Base-by-base conservation (phyloP, 805 yeast genomes). In the Ogataea pini region DNA sequence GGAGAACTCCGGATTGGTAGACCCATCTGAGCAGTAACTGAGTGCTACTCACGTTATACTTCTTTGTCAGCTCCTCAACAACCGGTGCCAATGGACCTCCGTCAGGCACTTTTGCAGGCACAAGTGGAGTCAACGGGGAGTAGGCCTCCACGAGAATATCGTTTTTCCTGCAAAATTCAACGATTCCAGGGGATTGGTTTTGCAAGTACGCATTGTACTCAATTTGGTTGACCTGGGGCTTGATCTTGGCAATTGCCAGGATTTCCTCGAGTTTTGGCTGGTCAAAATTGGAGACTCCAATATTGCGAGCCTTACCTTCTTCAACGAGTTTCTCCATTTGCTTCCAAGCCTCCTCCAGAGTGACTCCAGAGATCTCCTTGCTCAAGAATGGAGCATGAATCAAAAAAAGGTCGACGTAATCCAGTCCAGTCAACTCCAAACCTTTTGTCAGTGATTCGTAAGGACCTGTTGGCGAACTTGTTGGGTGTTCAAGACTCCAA, bases 21-120 rank as follows among this genome's bases (percentile, higher is more conserved):
- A 84, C 83, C 86, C 89, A 87, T 64, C 89, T 74, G 52, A 88
- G 72, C 49, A 86, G 66, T 44, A 88, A 70, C 57, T 80, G 85
- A n/a, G 86, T 80, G 32, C 75, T 72, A n/a, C 83, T 72, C 48
- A 76, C 82, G 19, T 61, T 59, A 62, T 87, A 86, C 57, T 86
- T 85, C 34, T 63, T 57, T n/a, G 79, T 61, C 55, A 87, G 67
- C 46, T 74, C 64, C 3, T 68, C 68, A 28, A 68, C 46, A 3
- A 65, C 44, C 4, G 55, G 63, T 61, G 50, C 69, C 57, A 57
- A 57, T 49, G 77, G 80, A 47, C 75, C 81, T 47, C 59, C 65
- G 14, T 52, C 48, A 4, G 55, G 43, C 14, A 76, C 72, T 60
- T 78, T 75, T 8, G 46, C 20, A 12, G 61, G 58, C 44, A 76